Evolutionary conservation across 768 basidiomycete species (phyloP).

Genomic region (Xerocomus spinulosus): DNA sequence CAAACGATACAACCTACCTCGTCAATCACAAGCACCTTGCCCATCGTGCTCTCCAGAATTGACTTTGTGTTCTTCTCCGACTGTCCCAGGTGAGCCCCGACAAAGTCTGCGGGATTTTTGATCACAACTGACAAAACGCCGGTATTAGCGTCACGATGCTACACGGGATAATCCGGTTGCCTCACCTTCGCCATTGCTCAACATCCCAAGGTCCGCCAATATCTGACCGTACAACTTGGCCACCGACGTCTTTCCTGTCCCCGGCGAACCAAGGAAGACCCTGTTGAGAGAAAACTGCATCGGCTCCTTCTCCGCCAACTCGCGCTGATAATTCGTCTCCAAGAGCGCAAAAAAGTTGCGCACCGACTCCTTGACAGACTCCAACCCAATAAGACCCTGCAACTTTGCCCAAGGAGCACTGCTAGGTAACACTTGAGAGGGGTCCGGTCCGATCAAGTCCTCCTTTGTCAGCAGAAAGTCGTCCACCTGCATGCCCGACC

Average conservation of each 20-base stretch:
- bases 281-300: constrained; percentile 55
- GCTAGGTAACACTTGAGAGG: constrained; percentile 42
- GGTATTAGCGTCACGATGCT: not conserved
- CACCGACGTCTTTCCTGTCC: constrained; percentile 71
- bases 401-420: constrained; percentile 52
- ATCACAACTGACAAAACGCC: constrained; percentile 43
- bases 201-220: constrained; percentile 53
- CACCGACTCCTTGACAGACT: constrained; percentile 54
- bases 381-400: constrained; percentile 50
- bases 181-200: constrained; percentile 73
- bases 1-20: constrained; percentile 39
- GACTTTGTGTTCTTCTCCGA: constrained; percentile 64
- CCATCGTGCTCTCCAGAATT: constrained; percentile 53
- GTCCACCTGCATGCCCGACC: constrained; percentile 38
- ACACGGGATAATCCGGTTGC: too few species aligned
- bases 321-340: constrained; percentile 55
- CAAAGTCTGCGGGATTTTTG: constrained; percentile 68
- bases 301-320: constrained; percentile 51
- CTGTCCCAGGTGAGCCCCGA: constrained; percentile 52
- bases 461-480: constrained; percentile 50
- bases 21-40: constrained; percentile 70
- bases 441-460: constrained; percentile 66
- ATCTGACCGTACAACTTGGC: constrained; percentile 65
- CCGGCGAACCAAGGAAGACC: constrained; percentile 64
- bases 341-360: constrained; percentile 45